Evolutionary conservation across 176 grass and related monocot genomes (phyloP).

Genomic region (Miscanthus lutarioriparius): DNA sequence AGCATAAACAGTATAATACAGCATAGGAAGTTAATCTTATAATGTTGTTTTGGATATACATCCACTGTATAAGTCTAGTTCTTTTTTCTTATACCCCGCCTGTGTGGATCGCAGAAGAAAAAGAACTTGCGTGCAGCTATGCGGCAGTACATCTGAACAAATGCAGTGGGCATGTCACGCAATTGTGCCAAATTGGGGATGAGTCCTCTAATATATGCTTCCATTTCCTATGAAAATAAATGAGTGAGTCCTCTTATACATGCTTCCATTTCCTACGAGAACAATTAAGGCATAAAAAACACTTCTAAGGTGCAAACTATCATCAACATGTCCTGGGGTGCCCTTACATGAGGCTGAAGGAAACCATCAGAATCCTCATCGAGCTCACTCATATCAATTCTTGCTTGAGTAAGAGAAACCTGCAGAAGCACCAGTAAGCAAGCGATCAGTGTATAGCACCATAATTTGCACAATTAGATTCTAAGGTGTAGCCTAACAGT

Average conservation of each 20-base stretch:
- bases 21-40: not conserved
- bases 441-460: not conserved
- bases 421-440: conserved; percentile 39
- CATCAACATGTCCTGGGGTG: conserved; percentile 1
- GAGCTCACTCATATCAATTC: conserved; percentile 99
- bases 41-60: not conserved
- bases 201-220: conserved; percentile 97
- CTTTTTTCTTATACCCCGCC: conserved; percentile 53
- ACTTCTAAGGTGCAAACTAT: not conserved
- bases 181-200: conserved; percentile 97
- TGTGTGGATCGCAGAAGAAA: conserved; percentile 99
- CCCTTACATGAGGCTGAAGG: conserved; percentile 93
- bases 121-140: conserved; percentile 99
- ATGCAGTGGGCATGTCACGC: conserved; percentile 83
- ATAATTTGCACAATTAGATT: not conserved
- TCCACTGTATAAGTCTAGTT: not conserved
- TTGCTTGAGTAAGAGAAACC: conserved; percentile 99
- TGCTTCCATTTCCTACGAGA: conserved; percentile 83
- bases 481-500: not conserved
- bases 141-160: conserved; percentile 98
- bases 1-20: conserved; percentile 1
- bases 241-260: conserved; percentile 82
- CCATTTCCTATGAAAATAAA: conserved; percentile 81
- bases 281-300: conserved; percentile 36
- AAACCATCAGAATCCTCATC: conserved; percentile 99